Evolutionary conservation across 495 filamentous ascomycete species (phyloP), one percentile per base, ranked within the genome.

Genomic region (Aspergillus diversus): DNA sequence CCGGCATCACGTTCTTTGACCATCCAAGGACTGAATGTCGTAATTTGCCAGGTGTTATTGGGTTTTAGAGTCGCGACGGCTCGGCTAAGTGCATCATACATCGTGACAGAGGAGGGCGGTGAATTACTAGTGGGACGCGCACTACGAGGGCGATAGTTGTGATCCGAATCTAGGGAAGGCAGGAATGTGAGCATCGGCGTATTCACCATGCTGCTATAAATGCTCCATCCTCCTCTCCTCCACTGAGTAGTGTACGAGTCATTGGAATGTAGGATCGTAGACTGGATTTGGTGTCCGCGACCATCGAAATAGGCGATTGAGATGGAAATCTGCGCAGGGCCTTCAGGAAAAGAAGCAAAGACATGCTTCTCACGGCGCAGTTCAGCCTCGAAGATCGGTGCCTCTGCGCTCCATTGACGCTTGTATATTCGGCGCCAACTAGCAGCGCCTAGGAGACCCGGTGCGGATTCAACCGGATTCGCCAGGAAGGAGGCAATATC

Each of bases 391-490:
- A 32, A 57, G 6, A 31, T 17, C 1, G 55, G 55, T 5, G 17
- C 12, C 4, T 8, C 15, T 2, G 6, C n/a, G 8, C 37, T n/a
- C 7, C 60, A 21, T 8, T 34, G 15, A 27, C 31, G 60, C 4
- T 57, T 27, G 37, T 57, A 47, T 11, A 57, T 48, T 8, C 17
- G 21, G n/a, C 55, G 16, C 21, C 5, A 33, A n/a, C 11, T 8
- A 11, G 60, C 52, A 4, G 34, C 3, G 4, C 52, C 63, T 2
- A 70, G 13, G 6, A 75, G 62, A 58, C 73, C 67, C 21, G 66
- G 5, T 7, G 55, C 37, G 12, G 21, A 32, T 4, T 4, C 75
- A 35, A 4, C 62, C 34, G 21, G 58, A 55, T 21, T 33, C 5
- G 2, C 12, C 11, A 57, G 3, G 55, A 57, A 57, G 4, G 17